Evolutionary conservation across 2,329 filamentous ascomycete genomes (phyloP).

Genomic region (Fusarium avenaceum): DNA sequence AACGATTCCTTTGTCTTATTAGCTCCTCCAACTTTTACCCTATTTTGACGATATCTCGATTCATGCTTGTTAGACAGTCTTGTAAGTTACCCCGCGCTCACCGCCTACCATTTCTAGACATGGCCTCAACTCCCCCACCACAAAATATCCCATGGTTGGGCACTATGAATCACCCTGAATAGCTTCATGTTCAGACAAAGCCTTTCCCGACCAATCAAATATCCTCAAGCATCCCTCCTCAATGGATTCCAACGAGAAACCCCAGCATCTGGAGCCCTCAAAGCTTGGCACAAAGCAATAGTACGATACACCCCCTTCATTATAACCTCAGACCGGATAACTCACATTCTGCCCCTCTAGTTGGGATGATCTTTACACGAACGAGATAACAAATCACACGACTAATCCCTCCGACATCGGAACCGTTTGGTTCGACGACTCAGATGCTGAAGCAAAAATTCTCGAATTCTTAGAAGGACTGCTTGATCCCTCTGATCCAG

Average conservation of each 20-base stretch:
- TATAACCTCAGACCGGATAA: slow-evolving; percentile 1
- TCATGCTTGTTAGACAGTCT: background rate
- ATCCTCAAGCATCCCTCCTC: background rate
- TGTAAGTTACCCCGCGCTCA: slow-evolving; percentile 32
- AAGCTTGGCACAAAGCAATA: slow-evolving; percentile 91
- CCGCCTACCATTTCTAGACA: slow-evolving; percentile 45
- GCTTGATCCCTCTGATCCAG: slow-evolving; percentile 46
- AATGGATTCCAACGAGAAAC: slow-evolving; percentile 56
- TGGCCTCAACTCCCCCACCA: slow-evolving; percentile 43
- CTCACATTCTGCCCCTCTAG: slow-evolving; percentile 58
- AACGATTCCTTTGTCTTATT: background rate
- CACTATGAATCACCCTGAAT: slow-evolving; percentile 15
- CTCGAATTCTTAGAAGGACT: slow-evolving; percentile 72
- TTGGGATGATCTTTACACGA: slow-evolving; percentile 81
- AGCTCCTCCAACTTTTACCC: background rate
- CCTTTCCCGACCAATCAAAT: background rate
- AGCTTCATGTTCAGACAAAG: slow-evolving; percentile 19
- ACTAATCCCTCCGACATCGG: slow-evolving; percentile 82
- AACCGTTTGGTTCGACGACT: slow-evolving; percentile 97
- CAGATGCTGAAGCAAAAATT: slow-evolving; percentile 86
- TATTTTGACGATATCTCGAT: background rate
- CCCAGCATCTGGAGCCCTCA: slow-evolving; percentile 80
- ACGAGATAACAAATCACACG: slow-evolving; percentile 78
- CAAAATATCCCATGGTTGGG: slow-evolving; percentile 15
- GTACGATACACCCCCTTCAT: slow-evolving; percentile 63